phyloP scores from a whole-genome alignment of 1,284 basidiomycete species.

The Agroathelia rolfsii region DNA sequence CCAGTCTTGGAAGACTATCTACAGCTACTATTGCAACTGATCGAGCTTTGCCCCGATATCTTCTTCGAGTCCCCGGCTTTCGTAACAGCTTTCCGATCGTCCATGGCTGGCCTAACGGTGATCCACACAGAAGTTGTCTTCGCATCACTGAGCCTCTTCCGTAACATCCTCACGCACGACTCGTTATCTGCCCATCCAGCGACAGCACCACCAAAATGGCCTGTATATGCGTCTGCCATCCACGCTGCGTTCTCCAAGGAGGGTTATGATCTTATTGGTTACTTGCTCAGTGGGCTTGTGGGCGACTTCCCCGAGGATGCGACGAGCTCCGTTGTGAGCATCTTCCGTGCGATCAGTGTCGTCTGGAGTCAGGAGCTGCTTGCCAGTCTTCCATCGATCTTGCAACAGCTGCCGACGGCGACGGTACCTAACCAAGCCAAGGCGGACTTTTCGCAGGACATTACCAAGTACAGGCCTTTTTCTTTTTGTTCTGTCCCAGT shows the following conservation, averaged over 20 bases:
- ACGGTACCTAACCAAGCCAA: constrained; percentile 63
- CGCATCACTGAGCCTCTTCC: constrained; percentile 74
- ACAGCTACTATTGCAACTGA: constrained; percentile 68
- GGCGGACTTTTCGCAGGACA: constrained; percentile 62
- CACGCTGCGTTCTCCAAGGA: constrained; percentile 62
- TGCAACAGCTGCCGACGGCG: constrained; percentile 62
- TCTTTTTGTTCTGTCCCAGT: constrained; percentile 9
- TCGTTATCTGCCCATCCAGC: constrained; percentile 36
- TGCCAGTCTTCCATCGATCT: constrained; percentile 61
- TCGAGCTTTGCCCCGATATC: constrained; percentile 62
- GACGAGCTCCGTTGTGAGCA: constrained; percentile 62
- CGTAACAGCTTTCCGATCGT: constrained; percentile 64
- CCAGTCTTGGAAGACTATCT: constrained; percentile 93
- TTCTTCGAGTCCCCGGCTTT: constrained; percentile 74
- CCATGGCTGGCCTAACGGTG: constrained; percentile 70
- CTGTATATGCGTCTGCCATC: constrained; percentile 58
- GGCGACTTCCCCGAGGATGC: constrained; percentile 86
- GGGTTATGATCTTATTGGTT: constrained; percentile 63
- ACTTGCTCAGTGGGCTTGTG: constrained; percentile 72
- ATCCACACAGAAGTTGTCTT: constrained; percentile 77
- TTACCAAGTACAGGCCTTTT: constrained; percentile 57
- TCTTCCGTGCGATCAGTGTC: constrained; percentile 64
- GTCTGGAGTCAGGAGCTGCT: constrained; percentile 63
- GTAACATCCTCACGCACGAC: constrained; percentile 65
- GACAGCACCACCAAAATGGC: constrained; percentile 46